Evolutionary conservation across 352 stramenopile genomes (phyloP), one percentile per base, ranked within the genome.

Genomic region (Phytopythium aichiense): DNA sequence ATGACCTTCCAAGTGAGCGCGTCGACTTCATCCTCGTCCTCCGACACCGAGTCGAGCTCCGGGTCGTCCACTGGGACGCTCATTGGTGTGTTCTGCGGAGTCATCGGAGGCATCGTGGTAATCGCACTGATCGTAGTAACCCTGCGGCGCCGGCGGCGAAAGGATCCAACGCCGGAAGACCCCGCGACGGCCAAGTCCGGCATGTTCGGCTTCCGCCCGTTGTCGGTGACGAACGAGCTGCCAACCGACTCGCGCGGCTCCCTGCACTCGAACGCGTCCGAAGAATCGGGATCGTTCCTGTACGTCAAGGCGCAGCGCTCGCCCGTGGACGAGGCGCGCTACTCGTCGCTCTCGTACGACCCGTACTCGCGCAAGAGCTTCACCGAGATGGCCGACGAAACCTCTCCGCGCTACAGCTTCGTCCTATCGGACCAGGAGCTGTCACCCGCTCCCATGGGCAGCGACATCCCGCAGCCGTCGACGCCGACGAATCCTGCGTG

Each of bases 321-420:
- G 16, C 70, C 76, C 20, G 48, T 80, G 35, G 72, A 75, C 50
- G 55, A 52, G 28, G 52, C 62, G 13, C 72, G 76, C 16, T 61
- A 69, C 22, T 74, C 68, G 18, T 86, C 74, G 42, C 62, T 86
- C 20, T 86, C 76, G n/a, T 86, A 86, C 23, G 72, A 86, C 60
- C 76, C 76, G 49, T 82, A 80, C 57, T 72, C 68, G 13, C 66
- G 74, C 4, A 49, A 62, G 61, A 81, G 71, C 43, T 82, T 81
- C 40, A 60, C 64, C 37, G 66, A 79, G 51, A 64, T 66, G 30
- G 64, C 49, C 18, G 42, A 59, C 22, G 71, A 80, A 28, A 37
- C 62, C 52, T 68, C 63, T 4, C 53, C 53, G 9, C 63, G 74
- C 61, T 75, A 78, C 58, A 80, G 74, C 58, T 81, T 84, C 45